Base-by-base conservation (phyloP, 768 basidiomycete species). In the Podaxis mareebaensis region DNA sequence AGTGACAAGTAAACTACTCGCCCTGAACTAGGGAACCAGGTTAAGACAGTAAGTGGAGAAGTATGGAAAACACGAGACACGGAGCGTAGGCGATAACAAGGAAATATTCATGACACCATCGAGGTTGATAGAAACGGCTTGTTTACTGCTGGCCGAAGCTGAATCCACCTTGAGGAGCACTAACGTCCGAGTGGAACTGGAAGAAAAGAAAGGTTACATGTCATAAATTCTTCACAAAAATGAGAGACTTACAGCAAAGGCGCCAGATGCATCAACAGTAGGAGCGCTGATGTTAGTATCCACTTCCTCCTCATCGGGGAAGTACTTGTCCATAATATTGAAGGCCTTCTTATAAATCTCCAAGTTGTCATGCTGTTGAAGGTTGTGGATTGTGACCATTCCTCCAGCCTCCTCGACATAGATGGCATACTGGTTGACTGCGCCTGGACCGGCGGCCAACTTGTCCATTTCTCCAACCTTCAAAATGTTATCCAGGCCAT, bases 321-420 rank as follows among this genome's bases (percentile, higher is more conserved):
- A 97, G 81, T 96, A 97, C 73, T 96, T 96, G 80, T 94, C 91
- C 91, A 93, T 93, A 71, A 94, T 97, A 76, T 94, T 94, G 84
- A 95, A 99, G 46, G 96, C 96, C 81, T 99, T 99, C 86, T 98
- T 98, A 81, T 99, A 99, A 70, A 99, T 99, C 70, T 99, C 96
- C 77, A 98, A 78, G 79, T 99, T 99, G 80, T 99, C 96, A 77
- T 99, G 97, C 77, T 96, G 95, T 79, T 99, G 97, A 60, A 99
- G 87, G 77, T 98, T 96, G 83, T 99, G 96, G 75, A 99, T 98
- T 20, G 95, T 92, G 68, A 95, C 86, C 97, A 99, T 99, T 58
- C 97, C 97, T 63, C 97, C 96, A 10, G 96, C 96, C 78, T 99
- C 97, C 77, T 99, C 97, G 49, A 99, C 94, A 69, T 81, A 99